Evolutionary conservation across 805 yeast genomes (phyloP), one percentile per base, ranked within the genome.

Genomic region (Ogataea zsoltii): DNA sequence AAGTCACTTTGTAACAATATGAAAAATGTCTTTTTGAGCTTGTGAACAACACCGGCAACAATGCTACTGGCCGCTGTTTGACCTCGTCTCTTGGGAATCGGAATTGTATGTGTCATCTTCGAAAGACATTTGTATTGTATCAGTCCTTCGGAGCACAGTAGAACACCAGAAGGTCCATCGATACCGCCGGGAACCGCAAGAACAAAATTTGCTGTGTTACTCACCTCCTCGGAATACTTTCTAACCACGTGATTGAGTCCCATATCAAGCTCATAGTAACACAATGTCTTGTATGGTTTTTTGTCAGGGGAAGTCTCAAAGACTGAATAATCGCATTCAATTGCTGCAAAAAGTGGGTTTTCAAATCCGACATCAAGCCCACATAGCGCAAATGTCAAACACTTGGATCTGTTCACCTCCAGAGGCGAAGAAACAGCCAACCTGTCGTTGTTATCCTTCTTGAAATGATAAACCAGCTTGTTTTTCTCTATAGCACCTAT

Each of bases 291-390:
- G 57, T 33, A 3, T 41, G 53, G 30, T 14, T 50, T 45, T 16
- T 50, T 43, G 10, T 41, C 23, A 11, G 31, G 14, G 9, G 47
- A 37, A 6, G 46, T 44, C 16, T 55, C 59, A 25, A 56, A 59
- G 1, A 66, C 69, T 6, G 69, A 57, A 46, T 79, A 74, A 42
- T 79, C 84, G 7, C 77, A 66, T 58, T 92, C 98, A 7, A 94
- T 65, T 0, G 91, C 75, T 0, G 89, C 95, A 75, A 91, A 92
- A 9, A 80, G 60, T 0, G 98, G 98, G 57, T 89, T 90, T 15
- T 85, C 94, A 61, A 74, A 84, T 0, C 84, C 87, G 2, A 83
- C 85, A 60, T 90, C 96, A 38, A 92, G 60, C 0, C 85, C 84
- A 14, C 77, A 65, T 2, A 82, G 56, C 13, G 63, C 63, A 26